Conservation (phyloP, 176 grass and related monocot genomes). For the Juncus inflexus region DNA sequence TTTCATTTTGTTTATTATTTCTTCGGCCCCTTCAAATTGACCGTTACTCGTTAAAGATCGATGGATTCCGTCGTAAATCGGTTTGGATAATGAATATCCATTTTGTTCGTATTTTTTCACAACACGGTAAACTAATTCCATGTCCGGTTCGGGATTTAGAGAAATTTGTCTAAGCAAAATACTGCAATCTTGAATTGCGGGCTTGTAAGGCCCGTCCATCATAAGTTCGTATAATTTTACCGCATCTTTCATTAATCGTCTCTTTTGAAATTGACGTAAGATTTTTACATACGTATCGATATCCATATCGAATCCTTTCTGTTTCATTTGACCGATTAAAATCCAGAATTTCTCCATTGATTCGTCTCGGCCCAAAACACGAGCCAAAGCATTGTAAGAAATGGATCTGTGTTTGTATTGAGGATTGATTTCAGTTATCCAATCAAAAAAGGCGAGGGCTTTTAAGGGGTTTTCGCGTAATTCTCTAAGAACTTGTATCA, state of each 20-base stretch:
- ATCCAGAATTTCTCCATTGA: conserved; percentile 57
- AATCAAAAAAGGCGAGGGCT: conserved; percentile 74
- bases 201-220: conserved; percentile 93
- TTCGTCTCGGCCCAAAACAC: conserved; percentile 55
- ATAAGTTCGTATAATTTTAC: conserved; percentile 82
- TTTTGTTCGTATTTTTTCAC: conserved; percentile 55
- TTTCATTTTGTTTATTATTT: conserved; percentile 54
- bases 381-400: conserved; percentile 67
- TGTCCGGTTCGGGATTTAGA: conserved; percentile 33
- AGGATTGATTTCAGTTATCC: conserved; percentile 27
- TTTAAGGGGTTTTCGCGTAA: conserved; percentile 40
- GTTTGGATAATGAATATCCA: conserved; percentile 51
- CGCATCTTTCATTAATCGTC: conserved; percentile 49
- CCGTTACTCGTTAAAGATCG: conserved; percentile 58
- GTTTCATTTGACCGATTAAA: conserved; percentile 57
- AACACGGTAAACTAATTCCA: conserved; percentile 64
- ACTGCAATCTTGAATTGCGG: conserved; percentile 47
- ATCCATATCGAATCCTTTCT: conserved; percentile 45
- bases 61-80: conserved; percentile 71
- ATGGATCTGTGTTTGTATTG: conserved; percentile 43
- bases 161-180: conserved; percentile 66
- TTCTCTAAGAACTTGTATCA: conserved; percentile 55
- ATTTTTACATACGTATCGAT: conserved; percentile 91
- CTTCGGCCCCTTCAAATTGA: conserved; percentile 60
- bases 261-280: conserved; percentile 58